These are phyloP conservation scores for Phaffia australis DNA, from an alignment of 768 basidiomycete genomes.

Conservation along the genomic window DNA sequence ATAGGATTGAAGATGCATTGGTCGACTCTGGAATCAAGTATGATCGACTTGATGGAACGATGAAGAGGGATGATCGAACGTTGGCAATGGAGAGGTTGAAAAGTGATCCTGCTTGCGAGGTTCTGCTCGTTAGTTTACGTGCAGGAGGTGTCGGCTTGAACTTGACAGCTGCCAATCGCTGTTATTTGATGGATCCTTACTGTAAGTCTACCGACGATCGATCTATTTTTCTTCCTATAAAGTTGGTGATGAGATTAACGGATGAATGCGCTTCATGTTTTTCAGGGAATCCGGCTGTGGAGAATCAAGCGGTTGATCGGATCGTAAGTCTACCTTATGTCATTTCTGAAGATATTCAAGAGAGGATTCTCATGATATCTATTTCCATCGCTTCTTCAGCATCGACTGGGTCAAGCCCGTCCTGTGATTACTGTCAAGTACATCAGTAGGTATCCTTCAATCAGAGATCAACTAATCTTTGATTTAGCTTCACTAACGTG, in stretches of 20 bases:
- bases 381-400: conserved; percentile 43
- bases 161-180: conserved; percentile 77
- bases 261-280: conserved; percentile 32
- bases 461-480: too few relatives aligned
- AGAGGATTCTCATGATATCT: conserved; percentile 10
- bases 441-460: conserved; percentile 54
- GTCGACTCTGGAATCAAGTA: conserved; percentile 71
- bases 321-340: conserved; percentile 52
- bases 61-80: conserved; percentile 90
- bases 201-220: conserved; percentile 46
- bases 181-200: conserved; percentile 97
- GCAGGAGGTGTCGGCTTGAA: conserved; percentile 97
- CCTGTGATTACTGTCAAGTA: conserved; percentile 86
- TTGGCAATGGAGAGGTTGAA: conserved; percentile 87
- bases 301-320: conserved; percentile 95
- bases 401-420: conserved; percentile 86
- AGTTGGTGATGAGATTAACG: neutral
- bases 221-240: conserved; percentile 25
- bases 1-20: conserved; percentile 72
- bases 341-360: neutral
- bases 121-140: conserved; percentile 86
- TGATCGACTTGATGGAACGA: conserved; percentile 88
- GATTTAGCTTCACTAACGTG: neutral
- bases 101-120: conserved; percentile 79
- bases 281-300: conserved; percentile 77